Conservation (phyloP, 305 asterid genomes). For the Solanum hybrid region DNA sequence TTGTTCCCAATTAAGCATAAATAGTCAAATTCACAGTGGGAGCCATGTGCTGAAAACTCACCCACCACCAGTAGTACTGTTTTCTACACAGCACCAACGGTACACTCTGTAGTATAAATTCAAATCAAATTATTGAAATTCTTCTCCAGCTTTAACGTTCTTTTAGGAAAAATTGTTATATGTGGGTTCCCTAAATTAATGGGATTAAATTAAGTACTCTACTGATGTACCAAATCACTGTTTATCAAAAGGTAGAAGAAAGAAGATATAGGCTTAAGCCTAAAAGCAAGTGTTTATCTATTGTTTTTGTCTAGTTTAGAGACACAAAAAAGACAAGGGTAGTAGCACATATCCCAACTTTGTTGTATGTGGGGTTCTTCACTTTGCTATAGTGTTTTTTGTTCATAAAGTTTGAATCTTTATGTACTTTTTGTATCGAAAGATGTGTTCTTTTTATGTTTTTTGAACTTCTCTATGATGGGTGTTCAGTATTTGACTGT, state of each 20-base stretch:
- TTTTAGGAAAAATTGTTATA: not conserved
- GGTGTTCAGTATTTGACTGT: conserved; percentile 38
- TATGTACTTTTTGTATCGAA: conserved; percentile 8
- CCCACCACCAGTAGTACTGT: not conserved
- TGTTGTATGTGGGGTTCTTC: not conserved
- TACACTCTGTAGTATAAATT: not conserved
- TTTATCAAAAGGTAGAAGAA: not conserved
- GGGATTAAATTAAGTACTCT: not conserved
- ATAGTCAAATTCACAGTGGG: not conserved
- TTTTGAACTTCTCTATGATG: conserved; percentile 27
- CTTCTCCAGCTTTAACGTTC: not conserved
- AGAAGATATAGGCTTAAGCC: not conserved
- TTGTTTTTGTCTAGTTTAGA: not conserved
- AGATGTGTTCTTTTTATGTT: conserved; percentile 41
- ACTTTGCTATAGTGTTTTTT: not conserved
- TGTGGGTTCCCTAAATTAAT: not conserved
- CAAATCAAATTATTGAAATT: not conserved
- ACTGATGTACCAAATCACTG: not conserved
- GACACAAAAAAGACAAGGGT: not conserved
- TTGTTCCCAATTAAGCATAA: not conserved
- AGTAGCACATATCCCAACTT: conserved; percentile 1
- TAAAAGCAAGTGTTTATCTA: not conserved
- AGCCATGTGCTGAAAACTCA: not conserved
- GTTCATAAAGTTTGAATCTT: not conserved
- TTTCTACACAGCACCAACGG: not conserved